Evolutionary conservation across 495 filamentous ascomycete species (phyloP), one percentile per base, ranked within the genome.

Genomic region (Rostrohypoxylon terebratum): DNA sequence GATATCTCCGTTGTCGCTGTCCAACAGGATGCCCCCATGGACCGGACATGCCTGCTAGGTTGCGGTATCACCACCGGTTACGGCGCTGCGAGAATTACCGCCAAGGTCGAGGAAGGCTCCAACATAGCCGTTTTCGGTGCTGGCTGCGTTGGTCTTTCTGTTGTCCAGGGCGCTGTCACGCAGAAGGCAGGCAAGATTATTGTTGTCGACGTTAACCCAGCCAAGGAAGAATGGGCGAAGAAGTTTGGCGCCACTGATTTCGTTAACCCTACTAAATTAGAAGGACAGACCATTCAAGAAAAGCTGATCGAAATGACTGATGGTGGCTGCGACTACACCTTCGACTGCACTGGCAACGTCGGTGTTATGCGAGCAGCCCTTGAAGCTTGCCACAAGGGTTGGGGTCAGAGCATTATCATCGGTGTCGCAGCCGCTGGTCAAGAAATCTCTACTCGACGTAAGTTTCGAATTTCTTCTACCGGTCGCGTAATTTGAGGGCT

Each of bases 21-120:
- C 72, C 96, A 93, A 57, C 87, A 87, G 62, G 89, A 96, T 72
- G 95, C 94, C n/a, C 90, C 93, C 51, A 97, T 97, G 88, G 96
- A 99, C 85, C 91, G 93, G 63, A 94, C 95, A 18, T 99, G 96
- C 80, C 85, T 99, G 77, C 87, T 99, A 47, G 96, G 96, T 70
- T 99, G 96, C 82, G 96, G 96, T 79, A 98, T 99, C 85, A 99
- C 96, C 21, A 99, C 96, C 45, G 96, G 96, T 23, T 99, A 99
- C 84, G 96, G 96, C 75, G 96, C 96, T 21, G 96, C 96, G 25
- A 90, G 93, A 66, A 94, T 94, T 72, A 97, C 95, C 7, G 96
- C 96, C 63, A 90, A 91, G 65, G 90, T 97, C 14, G 95, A 98
- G 83, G 86, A 93, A 81, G 94, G 93, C 47, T 91, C 90, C 66